Evolutionary conservation across 2,329 filamentous ascomycete genomes (phyloP).

Genomic region (Penicillium sp.): DNA sequence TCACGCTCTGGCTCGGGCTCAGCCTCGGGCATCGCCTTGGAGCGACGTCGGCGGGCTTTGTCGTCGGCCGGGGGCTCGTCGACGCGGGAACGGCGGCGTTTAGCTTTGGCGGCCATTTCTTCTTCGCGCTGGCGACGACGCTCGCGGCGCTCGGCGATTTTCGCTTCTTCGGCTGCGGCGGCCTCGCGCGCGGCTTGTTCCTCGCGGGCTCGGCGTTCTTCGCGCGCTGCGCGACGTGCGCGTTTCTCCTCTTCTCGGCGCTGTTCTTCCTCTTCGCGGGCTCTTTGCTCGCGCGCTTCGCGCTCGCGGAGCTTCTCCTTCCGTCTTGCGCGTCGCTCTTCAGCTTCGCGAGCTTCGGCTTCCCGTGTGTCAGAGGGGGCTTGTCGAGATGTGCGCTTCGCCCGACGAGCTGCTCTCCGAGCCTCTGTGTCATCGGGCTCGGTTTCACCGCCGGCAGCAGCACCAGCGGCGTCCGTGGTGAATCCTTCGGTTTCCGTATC

Average conservation of each 20-base stretch:
- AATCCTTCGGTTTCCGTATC: slow-evolving; percentile 55
- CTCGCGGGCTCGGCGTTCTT: slow-evolving; percentile 36
- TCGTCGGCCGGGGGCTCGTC: slow-evolving; percentile 34
- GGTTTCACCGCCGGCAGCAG: slow-evolving; percentile 37
- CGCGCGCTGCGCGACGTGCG: slow-evolving; percentile 36
- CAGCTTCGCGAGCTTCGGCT: slow-evolving; percentile 34
- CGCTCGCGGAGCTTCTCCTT: slow-evolving; percentile 50
- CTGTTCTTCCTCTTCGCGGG: slow-evolving; percentile 41
- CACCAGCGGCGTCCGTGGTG: slow-evolving; percentile 44
- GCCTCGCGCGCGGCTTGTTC: slow-evolving; percentile 50
- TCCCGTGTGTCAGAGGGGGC: slow-evolving; percentile 39
- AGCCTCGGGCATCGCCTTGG: slow-evolving; percentile 25
- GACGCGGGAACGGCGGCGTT: slow-evolving; percentile 35
- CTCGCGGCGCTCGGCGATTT: slow-evolving; percentile 44
- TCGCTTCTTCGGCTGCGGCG: slow-evolving; percentile 38
- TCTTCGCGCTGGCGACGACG: slow-evolving; percentile 40
- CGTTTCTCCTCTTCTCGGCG: slow-evolving; percentile 35
- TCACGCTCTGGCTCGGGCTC: slow-evolving; percentile 24
- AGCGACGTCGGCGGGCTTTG: slow-evolving; percentile 39
- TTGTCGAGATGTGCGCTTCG: slow-evolving; percentile 49
- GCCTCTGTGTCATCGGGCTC: slow-evolving; percentile 60
- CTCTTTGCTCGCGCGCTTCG: slow-evolving; percentile 39
- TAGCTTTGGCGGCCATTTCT: slow-evolving; percentile 33
- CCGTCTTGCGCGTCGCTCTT: slow-evolving; percentile 50
- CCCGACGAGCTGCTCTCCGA: slow-evolving; percentile 63